Evolutionary conservation across 2,329 filamentous ascomycete genomes (phyloP).

Genomic region (Diplocarpon rosae): DNA sequence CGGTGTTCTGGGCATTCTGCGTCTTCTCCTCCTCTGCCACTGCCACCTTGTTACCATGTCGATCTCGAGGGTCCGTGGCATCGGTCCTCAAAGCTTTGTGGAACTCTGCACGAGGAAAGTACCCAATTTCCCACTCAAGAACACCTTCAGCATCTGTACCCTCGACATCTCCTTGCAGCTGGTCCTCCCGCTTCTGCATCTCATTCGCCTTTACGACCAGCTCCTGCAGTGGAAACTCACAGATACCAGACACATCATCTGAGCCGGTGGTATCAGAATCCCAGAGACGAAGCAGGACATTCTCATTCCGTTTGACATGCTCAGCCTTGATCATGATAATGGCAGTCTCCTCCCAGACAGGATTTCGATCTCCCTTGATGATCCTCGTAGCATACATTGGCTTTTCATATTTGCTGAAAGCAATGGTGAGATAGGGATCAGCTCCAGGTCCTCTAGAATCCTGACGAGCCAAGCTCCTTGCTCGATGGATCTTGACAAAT

Average conservation of each 20-base stretch:
- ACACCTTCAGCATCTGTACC: constrained; percentile 15
- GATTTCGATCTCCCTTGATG: constrained; percentile 17
- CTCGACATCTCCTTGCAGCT: constrained; percentile 13
- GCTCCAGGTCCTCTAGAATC: constrained; percentile 13
- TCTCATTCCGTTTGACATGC: constrained; percentile 16
- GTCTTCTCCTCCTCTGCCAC: constrained; percentile 11
- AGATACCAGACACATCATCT: constrained; percentile 15
- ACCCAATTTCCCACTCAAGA: constrained; percentile 16
- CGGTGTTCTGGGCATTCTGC: constrained; percentile 13
- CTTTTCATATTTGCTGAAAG: constrained; percentile 17
- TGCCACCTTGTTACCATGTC: constrained; percentile 12
- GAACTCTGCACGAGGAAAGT: constrained; percentile 14
- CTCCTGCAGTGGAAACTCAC: constrained; percentile 14
- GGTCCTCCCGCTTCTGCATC: constrained; percentile 16
- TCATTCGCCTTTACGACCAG: constrained; percentile 13
- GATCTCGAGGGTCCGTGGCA: constrained; percentile 12
- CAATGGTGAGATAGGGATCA: constrained; percentile 16
- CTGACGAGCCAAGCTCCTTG: constrained; percentile 12
- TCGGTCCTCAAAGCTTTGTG: constrained; percentile 12
- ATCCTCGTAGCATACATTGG: constrained; percentile 18
- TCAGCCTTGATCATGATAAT: constrained; percentile 16
- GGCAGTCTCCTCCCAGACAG: constrained; percentile 17
- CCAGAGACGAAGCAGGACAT: constrained; percentile 14
- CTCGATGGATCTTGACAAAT: constrained; percentile 16
- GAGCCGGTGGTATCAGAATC: constrained; percentile 16